Conservation (phyloP, 208 protist genomes). For the Trichomonas tenax region DNA sequence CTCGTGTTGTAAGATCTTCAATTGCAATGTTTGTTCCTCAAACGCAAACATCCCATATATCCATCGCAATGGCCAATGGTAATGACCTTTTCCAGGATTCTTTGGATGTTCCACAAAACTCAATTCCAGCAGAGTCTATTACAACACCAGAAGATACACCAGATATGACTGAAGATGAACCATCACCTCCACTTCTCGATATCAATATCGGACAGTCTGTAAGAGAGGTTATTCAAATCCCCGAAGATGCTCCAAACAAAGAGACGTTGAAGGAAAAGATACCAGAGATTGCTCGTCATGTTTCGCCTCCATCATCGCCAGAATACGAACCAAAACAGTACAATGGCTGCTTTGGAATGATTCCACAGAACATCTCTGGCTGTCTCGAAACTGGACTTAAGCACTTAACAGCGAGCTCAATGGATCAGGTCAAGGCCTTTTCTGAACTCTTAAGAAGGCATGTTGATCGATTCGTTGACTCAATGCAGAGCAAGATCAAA, state of each 20-base stretch:
- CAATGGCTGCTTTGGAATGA: not conserved
- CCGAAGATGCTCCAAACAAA: not conserved
- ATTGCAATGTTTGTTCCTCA: not conserved
- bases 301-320: not conserved
- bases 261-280: not conserved
- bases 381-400: not conserved
- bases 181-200: not conserved
- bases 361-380: not conserved
- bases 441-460: not conserved
- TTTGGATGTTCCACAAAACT: not conserved
- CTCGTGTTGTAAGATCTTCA: not conserved
- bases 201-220: not conserved
- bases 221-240: not conserved
- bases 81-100: not conserved
- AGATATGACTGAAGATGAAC: not conserved
- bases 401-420: not conserved
- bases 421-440: not conserved
- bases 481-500: not conserved
- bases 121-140: not conserved
- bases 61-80: not conserved
- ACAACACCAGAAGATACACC: not conserved
- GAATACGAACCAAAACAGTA: not conserved
- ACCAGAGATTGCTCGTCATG: not conserved
- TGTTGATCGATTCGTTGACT: not conserved
- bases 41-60: not conserved